phyloP scores from a whole-genome alignment of 139 green algal species.

The Parachlorella kessleri region DNA sequence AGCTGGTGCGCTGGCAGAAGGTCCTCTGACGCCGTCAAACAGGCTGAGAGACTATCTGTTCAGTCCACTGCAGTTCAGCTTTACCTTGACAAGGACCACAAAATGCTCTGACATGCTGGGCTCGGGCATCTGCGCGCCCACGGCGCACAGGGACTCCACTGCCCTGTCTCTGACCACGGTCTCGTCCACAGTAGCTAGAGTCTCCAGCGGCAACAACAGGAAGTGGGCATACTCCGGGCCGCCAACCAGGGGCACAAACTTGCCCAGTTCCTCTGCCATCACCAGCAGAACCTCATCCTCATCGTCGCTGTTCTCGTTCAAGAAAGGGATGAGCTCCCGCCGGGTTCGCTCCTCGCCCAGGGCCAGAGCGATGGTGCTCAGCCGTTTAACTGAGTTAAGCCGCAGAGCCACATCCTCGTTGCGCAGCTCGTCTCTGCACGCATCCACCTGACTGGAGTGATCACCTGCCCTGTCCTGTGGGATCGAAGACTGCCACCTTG shows the following conservation, averaged over 20 bases:
- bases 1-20: too few species aligned
- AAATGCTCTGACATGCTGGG: slow-evolving; percentile 67
- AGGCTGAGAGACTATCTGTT: too few species aligned
- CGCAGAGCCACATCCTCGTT: slow-evolving; percentile 94
- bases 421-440: slow-evolving; percentile 87
- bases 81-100: slow-evolving; percentile 83
- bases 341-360: slow-evolving; percentile 95
- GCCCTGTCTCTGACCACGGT: slow-evolving; percentile 98
- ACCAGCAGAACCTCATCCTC: slow-evolving; percentile 94
- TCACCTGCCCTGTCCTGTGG: neutral
- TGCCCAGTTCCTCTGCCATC: slow-evolving; percentile 96
- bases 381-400: slow-evolving; percentile 90
- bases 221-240: slow-evolving; percentile 76
- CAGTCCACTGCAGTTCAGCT: too few species aligned
- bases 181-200: slow-evolving; percentile 94
- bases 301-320: slow-evolving; percentile 95
- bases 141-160: slow-evolving; percentile 84
- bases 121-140: slow-evolving; percentile 77
- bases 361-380: slow-evolving; percentile 93
- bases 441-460: neutral
- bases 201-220: slow-evolving; percentile 93
- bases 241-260: slow-evolving; percentile 94
- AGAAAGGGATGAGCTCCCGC: slow-evolving; percentile 97
- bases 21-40: too few species aligned
- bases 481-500: neutral